Evolutionary conservation across 257 asterid genomes (phyloP), one percentile per base, ranked within the genome.

Genomic region (Craterostigma plantagineum): DNA sequence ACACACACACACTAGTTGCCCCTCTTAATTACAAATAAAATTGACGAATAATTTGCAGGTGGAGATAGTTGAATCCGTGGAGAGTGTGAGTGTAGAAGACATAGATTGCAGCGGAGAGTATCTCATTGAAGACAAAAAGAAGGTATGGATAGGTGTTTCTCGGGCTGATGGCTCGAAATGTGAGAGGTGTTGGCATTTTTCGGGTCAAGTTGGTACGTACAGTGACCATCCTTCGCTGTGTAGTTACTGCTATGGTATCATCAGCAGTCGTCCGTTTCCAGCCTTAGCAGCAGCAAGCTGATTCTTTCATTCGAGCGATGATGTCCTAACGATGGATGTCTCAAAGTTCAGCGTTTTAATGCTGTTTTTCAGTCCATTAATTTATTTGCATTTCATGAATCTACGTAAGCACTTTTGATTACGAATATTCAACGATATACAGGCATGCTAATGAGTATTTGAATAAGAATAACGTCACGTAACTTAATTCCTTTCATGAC

Each of bases 181-280:
- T 23, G 99, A 83, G 55, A 70, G 99, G 48, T 90, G 99, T 49
- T 90, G 99, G 99, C 83, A 90, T 51, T 90, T 72, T 59, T 83
- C 95, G 0, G 57, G 48, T 17, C 72, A 72, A 59, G 94, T 83
- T 33, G 95, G 99, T 11, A 62, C 57, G 14, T 75, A 61, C 38
- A 36, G 50, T 9, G 78, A 79, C 16, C 99, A 90, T 59, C 99
- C 84, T 11, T 52, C 71, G 11, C 81, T 90, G 14, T 83, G 99
- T 45, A 52, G 70, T 35, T 92, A 93, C 9, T 90, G 98, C 41
- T 70, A 70, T 50, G 38, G 69, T 15, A 66, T 83, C 10, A 66
- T 72, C 34, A 49, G 76, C 59, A n/a, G n/a, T n/a, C 78, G 53
- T 16, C 86, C 85, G n/a, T 77, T 79, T 53, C 55, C 76, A 14